These are phyloP conservation scores for Pezicula carpinea DNA, from an alignment of 2,329 filamentous ascomycete genomes.

Conservation along the genomic window DNA sequence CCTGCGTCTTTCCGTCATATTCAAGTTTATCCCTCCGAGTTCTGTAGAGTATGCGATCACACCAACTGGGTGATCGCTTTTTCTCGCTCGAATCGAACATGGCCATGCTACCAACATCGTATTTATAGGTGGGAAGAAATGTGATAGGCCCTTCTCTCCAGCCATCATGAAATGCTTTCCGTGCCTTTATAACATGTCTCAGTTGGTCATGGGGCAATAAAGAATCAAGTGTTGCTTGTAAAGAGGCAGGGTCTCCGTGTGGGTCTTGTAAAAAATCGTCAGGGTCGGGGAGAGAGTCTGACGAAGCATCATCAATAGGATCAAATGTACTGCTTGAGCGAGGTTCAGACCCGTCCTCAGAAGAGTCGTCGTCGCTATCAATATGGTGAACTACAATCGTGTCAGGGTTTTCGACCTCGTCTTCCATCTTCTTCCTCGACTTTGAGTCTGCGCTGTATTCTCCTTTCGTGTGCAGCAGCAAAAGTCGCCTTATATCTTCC, in stretches of 20 bases:
- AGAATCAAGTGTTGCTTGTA: slow-evolving; percentile 84
- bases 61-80: slow-evolving; percentile 89
- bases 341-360: slow-evolving; percentile 27
- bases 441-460: slow-evolving; percentile 60
- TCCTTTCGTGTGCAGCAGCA: slow-evolving; percentile 77
- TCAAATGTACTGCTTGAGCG: slow-evolving; percentile 22
- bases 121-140: slow-evolving; percentile 96
- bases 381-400: slow-evolving; percentile 40
- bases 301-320: slow-evolving; percentile 30
- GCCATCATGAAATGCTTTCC: slow-evolving; percentile 83
- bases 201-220: slow-evolving; percentile 89
- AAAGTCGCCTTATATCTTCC: slow-evolving; percentile 79
- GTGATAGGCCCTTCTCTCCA: slow-evolving; percentile 86
- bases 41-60: slow-evolving; percentile 85
- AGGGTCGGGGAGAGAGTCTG: slow-evolving; percentile 48
- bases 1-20: slow-evolving; percentile 58
- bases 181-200: slow-evolving; percentile 62
- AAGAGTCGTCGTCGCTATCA: slow-evolving; percentile 42
- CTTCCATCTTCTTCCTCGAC: slow-evolving; percentile 24
- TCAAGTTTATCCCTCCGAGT: slow-evolving; percentile 65
- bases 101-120: slow-evolving; percentile 88
- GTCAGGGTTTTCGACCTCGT: slow-evolving; percentile 38
- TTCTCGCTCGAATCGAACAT: slow-evolving; percentile 96
- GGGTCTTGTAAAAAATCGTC: slow-evolving; percentile 65
- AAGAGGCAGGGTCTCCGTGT: slow-evolving; percentile 73